These are phyloP conservation scores for Colletotrichum sp. DNA, from an alignment of 2,329 filamentous ascomycete species.

Conservation along the genomic window DNA sequence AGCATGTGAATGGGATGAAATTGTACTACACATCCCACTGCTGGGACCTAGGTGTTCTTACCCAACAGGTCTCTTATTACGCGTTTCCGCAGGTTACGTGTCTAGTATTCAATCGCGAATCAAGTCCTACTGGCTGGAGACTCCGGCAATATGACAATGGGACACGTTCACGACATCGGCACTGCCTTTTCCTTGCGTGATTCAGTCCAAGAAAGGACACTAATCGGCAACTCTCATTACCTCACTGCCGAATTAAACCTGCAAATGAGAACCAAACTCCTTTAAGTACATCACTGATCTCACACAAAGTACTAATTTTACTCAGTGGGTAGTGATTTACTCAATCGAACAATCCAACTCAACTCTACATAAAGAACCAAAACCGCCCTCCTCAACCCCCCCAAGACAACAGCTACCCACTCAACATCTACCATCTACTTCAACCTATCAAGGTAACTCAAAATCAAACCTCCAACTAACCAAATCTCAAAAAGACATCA, in stretches of 20 bases:
- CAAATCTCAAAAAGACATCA: not conserved
- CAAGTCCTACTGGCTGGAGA: not conserved
- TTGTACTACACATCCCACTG: too few relatives aligned
- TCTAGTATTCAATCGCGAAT: too few relatives aligned
- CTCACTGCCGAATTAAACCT: accelerated
- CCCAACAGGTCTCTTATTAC: too few relatives aligned
- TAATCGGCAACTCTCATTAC: accelerated
- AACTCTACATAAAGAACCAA: not conserved
- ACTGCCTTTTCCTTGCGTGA: not conserved
- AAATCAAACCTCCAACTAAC: not conserved
- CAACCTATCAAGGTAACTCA: not conserved
- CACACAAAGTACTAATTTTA: accelerated
- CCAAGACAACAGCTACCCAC: not conserved
- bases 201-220: not conserved
- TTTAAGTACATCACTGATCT: not conserved
- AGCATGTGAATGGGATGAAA: too few relatives aligned
- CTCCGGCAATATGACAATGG: not conserved
- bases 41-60: too few relatives aligned
- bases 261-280: accelerated
- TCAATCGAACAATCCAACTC: not conserved
- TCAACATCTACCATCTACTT: not conserved
- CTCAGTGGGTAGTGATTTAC: accelerated
- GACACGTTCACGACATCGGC: too few relatives aligned
- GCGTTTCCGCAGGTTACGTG: too few relatives aligned
- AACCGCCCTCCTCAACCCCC: not conserved